phyloP scores from a whole-genome alignment of 2,329 filamentous ascomycete genomes.

The Pestalotiopsis sp. region DNA sequence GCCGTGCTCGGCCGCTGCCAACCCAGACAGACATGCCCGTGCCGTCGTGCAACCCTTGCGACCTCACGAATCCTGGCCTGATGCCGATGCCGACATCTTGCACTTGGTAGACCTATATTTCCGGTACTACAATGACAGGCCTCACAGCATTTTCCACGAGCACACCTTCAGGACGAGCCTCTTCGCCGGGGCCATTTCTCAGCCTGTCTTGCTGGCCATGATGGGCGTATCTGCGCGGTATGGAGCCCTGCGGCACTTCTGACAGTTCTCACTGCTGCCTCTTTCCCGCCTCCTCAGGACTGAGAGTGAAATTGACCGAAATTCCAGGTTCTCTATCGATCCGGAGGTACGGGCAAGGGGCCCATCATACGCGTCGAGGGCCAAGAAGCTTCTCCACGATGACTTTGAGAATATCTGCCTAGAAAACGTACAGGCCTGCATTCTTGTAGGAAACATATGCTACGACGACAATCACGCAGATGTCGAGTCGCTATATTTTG shows the following conservation, averaged over 20 bases:
- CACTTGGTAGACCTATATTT: slow-evolving; percentile 26
- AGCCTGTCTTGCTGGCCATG: slow-evolving; percentile 22
- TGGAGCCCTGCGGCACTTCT: not conserved
- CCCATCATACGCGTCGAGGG: slow-evolving; percentile 17
- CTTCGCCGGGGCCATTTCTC: slow-evolving; percentile 18
- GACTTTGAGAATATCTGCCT: slow-evolving; percentile 34
- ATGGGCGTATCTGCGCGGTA: slow-evolving; percentile 26
- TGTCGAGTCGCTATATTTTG: slow-evolving; percentile 36
- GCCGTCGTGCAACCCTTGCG: not conserved
- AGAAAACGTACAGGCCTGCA: slow-evolving; percentile 36
- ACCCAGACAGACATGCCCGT: not conserved
- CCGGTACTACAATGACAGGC: slow-evolving; percentile 26
- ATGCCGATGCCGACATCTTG: slow-evolving; percentile 2
- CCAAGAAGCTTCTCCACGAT: slow-evolving; percentile 27
- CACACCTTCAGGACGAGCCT: slow-evolving; percentile 22
- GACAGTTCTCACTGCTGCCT: slow-evolving; percentile 1
- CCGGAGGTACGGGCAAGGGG: slow-evolving; percentile 19
- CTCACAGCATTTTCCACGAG: slow-evolving; percentile 28
- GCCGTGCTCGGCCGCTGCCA: not conserved
- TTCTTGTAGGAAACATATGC: slow-evolving; percentile 34
- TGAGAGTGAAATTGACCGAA: not conserved
- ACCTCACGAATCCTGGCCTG: not conserved
- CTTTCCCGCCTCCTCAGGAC: not conserved
- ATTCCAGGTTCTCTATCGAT: slow-evolving; percentile 19
- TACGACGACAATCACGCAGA: slow-evolving; percentile 31